Evolutionary conservation across 2,329 filamentous ascomycete genomes (phyloP).

Genomic region (Huntiella bhutanensis): DNA sequence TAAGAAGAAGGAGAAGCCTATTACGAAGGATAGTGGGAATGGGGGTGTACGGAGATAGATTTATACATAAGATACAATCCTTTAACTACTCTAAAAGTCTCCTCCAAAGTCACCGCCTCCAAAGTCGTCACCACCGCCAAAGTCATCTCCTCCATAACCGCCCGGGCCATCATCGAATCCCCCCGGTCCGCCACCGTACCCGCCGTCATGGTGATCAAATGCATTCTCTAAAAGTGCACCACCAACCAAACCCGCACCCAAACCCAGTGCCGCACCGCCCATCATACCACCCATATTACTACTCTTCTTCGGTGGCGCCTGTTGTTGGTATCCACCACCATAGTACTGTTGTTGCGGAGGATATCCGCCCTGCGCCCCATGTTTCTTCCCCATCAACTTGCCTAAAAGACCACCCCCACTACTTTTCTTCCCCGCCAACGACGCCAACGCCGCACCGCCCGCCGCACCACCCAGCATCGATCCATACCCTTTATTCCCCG

Average conservation of each 20-base stretch:
- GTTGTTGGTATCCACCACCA: constrained; percentile 16
- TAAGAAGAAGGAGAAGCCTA: constrained; percentile 21
- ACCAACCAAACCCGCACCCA: constrained; percentile 65
- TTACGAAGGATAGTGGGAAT: constrained; percentile 18
- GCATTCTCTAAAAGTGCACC: constrained; percentile 53
- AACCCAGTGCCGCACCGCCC: constrained; percentile 57
- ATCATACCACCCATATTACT: constrained; percentile 34
- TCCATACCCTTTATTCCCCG: constrained; percentile 3
- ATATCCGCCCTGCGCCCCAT: constrained; percentile 16
- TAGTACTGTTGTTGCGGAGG: constrained; percentile 16
- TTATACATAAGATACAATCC: neutral
- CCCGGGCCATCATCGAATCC: constrained; percentile 19
- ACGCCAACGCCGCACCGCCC: constrained; percentile 9
- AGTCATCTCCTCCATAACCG: constrained; percentile 8
- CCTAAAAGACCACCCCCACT: constrained; percentile 13
- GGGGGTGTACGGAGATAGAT: constrained; percentile 20
- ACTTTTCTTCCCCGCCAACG: constrained; percentile 21
- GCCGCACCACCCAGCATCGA: neutral
- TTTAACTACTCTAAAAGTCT: constrained; percentile 20
- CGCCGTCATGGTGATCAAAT: constrained; percentile 41
- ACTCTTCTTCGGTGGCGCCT: constrained; percentile 24
- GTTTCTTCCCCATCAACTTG: constrained; percentile 3
- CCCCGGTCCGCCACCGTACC: constrained; percentile 19
- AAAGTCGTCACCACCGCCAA: constrained; percentile 16
- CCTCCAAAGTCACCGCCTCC: constrained; percentile 17